These are phyloP conservation scores for Cryptococcus sp. DNA, from an alignment of 1,284 basidiomycete species.

Conservation along the genomic window DNA sequence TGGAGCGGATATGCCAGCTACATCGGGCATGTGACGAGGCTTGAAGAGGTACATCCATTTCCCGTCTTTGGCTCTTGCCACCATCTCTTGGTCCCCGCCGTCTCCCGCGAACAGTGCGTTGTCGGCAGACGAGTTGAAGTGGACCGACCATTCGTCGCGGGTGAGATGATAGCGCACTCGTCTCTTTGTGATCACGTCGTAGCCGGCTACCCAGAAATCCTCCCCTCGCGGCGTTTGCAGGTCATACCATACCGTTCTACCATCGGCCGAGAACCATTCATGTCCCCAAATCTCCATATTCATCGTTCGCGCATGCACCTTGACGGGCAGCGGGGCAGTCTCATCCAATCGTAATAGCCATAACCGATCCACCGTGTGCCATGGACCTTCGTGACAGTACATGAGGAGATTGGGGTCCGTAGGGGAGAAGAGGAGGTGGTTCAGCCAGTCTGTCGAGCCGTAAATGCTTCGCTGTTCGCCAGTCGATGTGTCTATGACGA, in stretches of 20 bases:
- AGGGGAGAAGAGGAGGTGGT: conserved; percentile 31
- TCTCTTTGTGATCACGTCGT: conserved; percentile 21
- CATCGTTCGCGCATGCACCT: conserved; percentile 26
- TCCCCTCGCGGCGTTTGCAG: conserved; percentile 29
- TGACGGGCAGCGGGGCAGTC: conserved; percentile 2
- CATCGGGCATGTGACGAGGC: conserved; percentile 18
- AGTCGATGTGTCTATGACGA: conserved; percentile 19
- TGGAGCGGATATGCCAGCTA: conserved; percentile 18
- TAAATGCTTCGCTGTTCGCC: conserved; percentile 19
- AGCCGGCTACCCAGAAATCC: conserved; percentile 26
- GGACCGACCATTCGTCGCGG: conserved; percentile 29
- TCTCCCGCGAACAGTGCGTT: conserved; percentile 23
- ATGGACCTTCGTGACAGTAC: conserved; percentile 32
- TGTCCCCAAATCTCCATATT: conserved; percentile 36
- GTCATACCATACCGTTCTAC: conserved; percentile 27
- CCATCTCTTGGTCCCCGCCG: conserved; percentile 26
- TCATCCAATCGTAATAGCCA: conserved; percentile 21
- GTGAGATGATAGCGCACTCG: conserved; percentile 22
- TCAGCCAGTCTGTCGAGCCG: conserved; percentile 28
- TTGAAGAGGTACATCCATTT: conserved; percentile 27
- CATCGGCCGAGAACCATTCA: conserved; percentile 29
- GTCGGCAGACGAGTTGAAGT: conserved; percentile 21
- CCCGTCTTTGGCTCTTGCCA: conserved; percentile 18
- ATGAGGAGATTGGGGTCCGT: conserved; percentile 24
- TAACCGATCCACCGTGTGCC: conserved; percentile 29